A percentile compares a stretch with the other conserved stretches of the same genome.
Evolutionary conservation across 2,329 filamentous ascomycete genomes (phyloP).

Genomic region (Ophiocordyceps camponoti-leonardi): DNA sequence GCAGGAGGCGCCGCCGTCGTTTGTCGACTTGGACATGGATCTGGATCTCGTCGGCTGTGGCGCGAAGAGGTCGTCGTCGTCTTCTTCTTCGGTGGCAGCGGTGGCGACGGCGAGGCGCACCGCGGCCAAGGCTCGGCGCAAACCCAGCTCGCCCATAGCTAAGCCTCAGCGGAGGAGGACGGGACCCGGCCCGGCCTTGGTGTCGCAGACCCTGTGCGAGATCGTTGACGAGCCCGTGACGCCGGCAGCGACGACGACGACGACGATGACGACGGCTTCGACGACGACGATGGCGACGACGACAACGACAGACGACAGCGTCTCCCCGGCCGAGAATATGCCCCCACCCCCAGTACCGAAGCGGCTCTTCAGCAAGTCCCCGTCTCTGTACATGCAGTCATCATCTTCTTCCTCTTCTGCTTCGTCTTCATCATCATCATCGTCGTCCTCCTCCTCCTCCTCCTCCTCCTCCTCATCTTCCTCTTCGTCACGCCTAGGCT

Average conservation of each 20-base stretch:
- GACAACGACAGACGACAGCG: constrained; percentile 45
- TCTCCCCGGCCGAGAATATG: constrained; percentile 51
- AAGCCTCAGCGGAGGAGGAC: constrained; percentile 44
- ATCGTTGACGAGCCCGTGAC: constrained; percentile 22
- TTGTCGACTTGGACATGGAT: constrained; percentile 37
- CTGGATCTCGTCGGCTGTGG: constrained; percentile 15
- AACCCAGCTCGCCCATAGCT: constrained; percentile 52
- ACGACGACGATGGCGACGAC: no score
- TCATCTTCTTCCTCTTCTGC: constrained; percentile 14
- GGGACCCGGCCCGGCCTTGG: constrained; percentile 34
- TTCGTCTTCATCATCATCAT: constrained; percentile 15
- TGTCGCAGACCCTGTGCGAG: constrained; percentile 36
- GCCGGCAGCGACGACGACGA: constrained; percentile 18
- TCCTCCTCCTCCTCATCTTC: constrained; percentile 5
- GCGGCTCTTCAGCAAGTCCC: constrained; percentile 41
- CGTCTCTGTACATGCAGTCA: constrained; percentile 46
- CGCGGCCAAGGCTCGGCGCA: constrained; percentile 31
- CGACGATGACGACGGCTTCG: constrained; percentile 30
- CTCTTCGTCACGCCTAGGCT: constrained; percentile 16
- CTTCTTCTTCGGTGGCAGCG: no score
- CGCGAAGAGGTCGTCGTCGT: constrained; percentile 18
- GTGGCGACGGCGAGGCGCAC: constrained; percentile 33
- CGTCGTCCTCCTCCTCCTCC: constrained; percentile 26
- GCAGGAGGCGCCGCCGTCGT: constrained; percentile 28
- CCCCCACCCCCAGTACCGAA: constrained; percentile 50